Conservation (phyloP, 352 stramenopile genomes). For the Phytopythium cucurbitacearum region DNA sequence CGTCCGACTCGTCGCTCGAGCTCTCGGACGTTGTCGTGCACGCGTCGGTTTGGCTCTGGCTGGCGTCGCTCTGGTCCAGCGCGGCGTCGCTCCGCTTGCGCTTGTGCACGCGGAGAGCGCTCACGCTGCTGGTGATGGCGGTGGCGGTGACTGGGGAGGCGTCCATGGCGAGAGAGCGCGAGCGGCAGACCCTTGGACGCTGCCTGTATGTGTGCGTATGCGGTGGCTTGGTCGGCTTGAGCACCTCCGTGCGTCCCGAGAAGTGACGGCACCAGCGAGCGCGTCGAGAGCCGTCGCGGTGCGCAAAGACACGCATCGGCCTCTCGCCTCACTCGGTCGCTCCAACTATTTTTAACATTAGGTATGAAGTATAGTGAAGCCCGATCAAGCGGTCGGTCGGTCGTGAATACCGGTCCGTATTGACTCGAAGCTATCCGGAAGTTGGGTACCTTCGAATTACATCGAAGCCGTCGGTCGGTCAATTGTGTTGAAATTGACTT, state of each 20-base stretch:
- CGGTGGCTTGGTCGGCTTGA: constrained; percentile 1
- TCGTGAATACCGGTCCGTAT: not conserved
- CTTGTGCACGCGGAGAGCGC: constrained; percentile 15
- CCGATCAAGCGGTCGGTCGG: not conserved
- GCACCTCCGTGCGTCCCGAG: constrained; percentile 11
- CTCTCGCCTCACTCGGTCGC: no score
- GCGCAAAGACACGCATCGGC: constrained; percentile 3
- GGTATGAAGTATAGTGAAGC: no score
- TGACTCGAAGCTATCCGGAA: not conserved
- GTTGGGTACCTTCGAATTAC: no score
- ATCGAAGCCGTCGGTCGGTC: constrained; percentile 5
- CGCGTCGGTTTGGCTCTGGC: constrained; percentile 6
- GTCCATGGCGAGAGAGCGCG: no score
- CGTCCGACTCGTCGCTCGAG: constrained; percentile 19
- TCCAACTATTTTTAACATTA: no score
- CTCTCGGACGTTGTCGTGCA: constrained; percentile 29
- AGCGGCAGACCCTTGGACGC: no score
- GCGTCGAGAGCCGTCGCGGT: constrained; percentile 9
- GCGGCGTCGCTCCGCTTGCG: constrained; percentile 12
- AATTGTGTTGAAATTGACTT: not conserved
- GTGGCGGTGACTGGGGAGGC: no score
- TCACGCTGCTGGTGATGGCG: not conserved
- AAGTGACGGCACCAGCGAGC: constrained; percentile 17
- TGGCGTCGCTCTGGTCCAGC: not conserved
- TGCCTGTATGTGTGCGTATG: not conserved